A percentile compares a stretch with the other conserved stretches of the same genome.
phyloP scores from a whole-genome alignment of 805 yeast genomes.

The Yarrowia phangngaensis region DNA sequence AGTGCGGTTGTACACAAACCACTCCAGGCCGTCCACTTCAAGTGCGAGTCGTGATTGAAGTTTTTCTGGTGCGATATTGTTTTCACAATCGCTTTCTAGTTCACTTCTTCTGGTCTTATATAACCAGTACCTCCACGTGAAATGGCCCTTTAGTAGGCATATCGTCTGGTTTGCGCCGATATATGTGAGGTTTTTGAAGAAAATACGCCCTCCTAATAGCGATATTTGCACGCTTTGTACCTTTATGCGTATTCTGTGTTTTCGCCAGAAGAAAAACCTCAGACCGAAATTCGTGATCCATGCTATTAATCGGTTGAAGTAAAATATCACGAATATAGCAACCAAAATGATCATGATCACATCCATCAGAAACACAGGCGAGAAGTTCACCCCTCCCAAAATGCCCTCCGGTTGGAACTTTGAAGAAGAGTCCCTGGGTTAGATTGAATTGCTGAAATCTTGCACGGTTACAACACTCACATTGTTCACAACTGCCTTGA shows the following conservation, averaged over 20 bases:
- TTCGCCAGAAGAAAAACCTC: slow-evolving; percentile 60
- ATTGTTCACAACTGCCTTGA: too few relatives aligned
- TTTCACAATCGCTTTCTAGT: slow-evolving; percentile 28
- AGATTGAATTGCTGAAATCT: background rate
- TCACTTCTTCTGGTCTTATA: slow-evolving; percentile 43
- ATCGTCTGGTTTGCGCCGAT: slow-evolving; percentile 72
- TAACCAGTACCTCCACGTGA: slow-evolving; percentile 94
- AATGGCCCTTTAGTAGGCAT: slow-evolving; percentile 62
- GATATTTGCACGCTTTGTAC: slow-evolving; percentile 75
- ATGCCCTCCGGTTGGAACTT: slow-evolving; percentile 33
- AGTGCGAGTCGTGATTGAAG: slow-evolving; percentile 40
- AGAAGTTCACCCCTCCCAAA: slow-evolving; percentile 37
- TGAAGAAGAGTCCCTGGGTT: slow-evolving; percentile 26
- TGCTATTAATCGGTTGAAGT: slow-evolving; percentile 71
- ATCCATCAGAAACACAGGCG: slow-evolving; percentile 78
- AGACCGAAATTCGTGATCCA: slow-evolving; percentile 50
- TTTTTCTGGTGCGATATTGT: slow-evolving; percentile 28
- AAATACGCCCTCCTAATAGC: slow-evolving; percentile 74
- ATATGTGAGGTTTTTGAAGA: slow-evolving; percentile 69
- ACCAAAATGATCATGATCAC: slow-evolving; percentile 70
- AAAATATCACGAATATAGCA: slow-evolving; percentile 63
- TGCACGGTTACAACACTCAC: too few relatives aligned
- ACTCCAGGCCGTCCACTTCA: slow-evolving; percentile 71
- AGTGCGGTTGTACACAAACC: slow-evolving; percentile 77
- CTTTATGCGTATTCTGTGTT: slow-evolving; percentile 53